Evolutionary conservation across 352 stramenopile genomes (phyloP), one percentile per base, ranked within the genome.

Genomic region (Thraustotheca clavata): DNA sequence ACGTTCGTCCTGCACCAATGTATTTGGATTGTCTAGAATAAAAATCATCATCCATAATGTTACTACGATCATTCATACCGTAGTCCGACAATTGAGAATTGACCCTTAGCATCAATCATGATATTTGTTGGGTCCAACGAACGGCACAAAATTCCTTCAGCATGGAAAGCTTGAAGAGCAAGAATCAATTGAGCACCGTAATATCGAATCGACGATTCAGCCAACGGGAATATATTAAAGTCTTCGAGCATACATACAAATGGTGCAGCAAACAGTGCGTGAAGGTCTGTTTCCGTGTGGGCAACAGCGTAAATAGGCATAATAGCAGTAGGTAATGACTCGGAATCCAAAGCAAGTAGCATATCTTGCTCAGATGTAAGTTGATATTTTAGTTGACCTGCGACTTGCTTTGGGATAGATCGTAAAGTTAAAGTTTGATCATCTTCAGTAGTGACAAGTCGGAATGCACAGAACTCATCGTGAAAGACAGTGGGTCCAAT

Each of bases 111-210:
- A 57, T 91, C 82, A 36, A 94, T 69, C 70, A 94, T 80, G 33
- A 94, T 60, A 60, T 91, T 90, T 9, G 78, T 87, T 1, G 84
- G 84, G 55, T 94, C 84, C 7, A 89, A 73, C 31, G 78, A 91
- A 49, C 84, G 73, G 14, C 74, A 90, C 22, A 94, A 82, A 48
- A 94, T 79, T 22, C 84, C 84, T 61, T 94, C 82, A 73, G 73
- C 76, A 61, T 94, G 85, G 48, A 94, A 68, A 49, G 90, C 89
- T 65, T 94, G 81, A 12, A 94, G 73, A 7, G 80, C 75, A 65
- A 92, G 71, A 33, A 94, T 77, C 9, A 92, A 76, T 70, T 94
- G 83, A 5, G 85, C 81, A n/a, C 81, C 82, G 61, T 94, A 94
- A 63, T 89, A 94, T 9, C 80, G 80, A 18, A 92, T 80, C 33